These are phyloP conservation scores for Backusella sp. DNA, from an alignment of 192 early-diverging fungal species.

Conservation along the genomic window DNA sequence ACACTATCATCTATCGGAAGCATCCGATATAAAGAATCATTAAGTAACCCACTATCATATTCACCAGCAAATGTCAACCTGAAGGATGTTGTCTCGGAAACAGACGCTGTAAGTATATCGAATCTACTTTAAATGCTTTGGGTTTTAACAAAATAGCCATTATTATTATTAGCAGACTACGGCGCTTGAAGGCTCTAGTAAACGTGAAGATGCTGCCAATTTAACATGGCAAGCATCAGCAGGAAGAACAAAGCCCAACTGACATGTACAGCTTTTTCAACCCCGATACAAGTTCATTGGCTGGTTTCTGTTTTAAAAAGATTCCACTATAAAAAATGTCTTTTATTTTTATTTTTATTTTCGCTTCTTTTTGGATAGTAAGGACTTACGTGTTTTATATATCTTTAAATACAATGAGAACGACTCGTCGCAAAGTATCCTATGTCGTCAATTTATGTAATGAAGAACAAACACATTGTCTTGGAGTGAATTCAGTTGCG, in stretches of 20 bases:
- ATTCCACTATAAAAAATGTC: not conserved
- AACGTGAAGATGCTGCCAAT: not conserved
- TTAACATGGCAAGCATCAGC: not conserved
- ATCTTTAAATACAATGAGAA: not conserved
- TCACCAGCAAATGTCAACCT: not conserved
- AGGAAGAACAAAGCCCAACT: not conserved
- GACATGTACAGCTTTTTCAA: not conserved
- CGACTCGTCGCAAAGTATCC: conserved; percentile 49
- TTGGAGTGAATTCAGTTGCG: conserved; percentile 87
- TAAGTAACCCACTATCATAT: not conserved
- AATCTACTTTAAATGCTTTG: not conserved
- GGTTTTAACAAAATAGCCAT: not conserved
- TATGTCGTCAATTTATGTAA: conserved; percentile 58
- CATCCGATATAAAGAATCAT: not conserved
- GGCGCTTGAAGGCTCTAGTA: not conserved
- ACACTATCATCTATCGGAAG: not conserved
- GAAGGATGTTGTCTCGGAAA: not conserved
- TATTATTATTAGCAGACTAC: not conserved
- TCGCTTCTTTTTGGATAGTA: not conserved
- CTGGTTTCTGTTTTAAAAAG: not conserved
- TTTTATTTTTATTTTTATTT: not conserved
- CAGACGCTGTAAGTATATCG: not conserved
- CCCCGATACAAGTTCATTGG: not conserved
- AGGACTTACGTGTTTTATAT: conserved; percentile 12
- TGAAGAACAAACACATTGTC: conserved; percentile 64